Evolutionary conservation across 2,329 filamentous ascomycete species (phyloP).

Genomic region (Coniochaeta prunicola): DNA sequence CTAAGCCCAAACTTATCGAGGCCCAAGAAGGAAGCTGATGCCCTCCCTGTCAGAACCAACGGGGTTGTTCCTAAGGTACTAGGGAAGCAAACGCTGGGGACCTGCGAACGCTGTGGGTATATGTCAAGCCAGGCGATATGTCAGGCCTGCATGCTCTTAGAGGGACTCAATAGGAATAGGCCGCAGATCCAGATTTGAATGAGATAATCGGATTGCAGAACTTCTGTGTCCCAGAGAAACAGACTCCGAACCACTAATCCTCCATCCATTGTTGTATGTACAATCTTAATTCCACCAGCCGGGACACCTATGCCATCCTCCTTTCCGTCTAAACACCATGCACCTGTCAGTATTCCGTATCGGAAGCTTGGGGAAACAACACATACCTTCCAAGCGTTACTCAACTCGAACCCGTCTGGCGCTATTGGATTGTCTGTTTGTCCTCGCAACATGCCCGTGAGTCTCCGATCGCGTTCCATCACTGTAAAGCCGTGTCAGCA

Average conservation of each 20-base stretch:
- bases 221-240: conserved; percentile 1
- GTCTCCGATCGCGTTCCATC: conserved; percentile 57
- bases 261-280: conserved; percentile 8
- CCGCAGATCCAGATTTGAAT: conserved; percentile 48
- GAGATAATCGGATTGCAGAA: conserved; percentile 8
- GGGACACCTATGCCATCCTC: background rate
- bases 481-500: conserved; percentile 30
- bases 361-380: background rate
- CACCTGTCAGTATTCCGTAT: background rate
- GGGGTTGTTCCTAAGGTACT: conserved; percentile 17
- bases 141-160: conserved; percentile 85
- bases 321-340: background rate
- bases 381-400: conserved; percentile 57
- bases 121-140: conserved; percentile 91
- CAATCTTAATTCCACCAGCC: background rate
- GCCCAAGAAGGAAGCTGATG: conserved; percentile 19
- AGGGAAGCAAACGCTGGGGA: conserved; percentile 68
- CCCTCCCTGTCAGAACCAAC: conserved; percentile 13
- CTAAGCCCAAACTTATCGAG: conserved; percentile 27
- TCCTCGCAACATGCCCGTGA: conserved; percentile 52
- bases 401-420: conserved; percentile 53
- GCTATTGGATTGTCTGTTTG: conserved; percentile 49
- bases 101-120: conserved; percentile 84
- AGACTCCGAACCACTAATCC: conserved; percentile 7
- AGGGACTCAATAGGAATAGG: conserved; percentile 79